These are phyloP conservation scores for Volvox reticuliferus DNA, from an alignment of 139 green algal genomes.

Conservation along the genomic window DNA sequence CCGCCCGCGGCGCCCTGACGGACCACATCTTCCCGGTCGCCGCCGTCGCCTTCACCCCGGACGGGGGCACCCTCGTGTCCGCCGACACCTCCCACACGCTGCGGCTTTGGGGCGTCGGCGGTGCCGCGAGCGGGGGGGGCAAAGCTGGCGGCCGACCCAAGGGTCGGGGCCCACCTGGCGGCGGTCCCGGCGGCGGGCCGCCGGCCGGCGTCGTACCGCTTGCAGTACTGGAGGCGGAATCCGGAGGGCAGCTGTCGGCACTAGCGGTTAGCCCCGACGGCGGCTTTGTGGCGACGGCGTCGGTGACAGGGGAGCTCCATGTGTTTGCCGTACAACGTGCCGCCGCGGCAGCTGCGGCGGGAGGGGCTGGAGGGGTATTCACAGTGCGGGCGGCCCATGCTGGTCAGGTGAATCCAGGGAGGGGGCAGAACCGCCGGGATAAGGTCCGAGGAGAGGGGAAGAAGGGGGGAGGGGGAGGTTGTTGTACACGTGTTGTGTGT, in stretches of 20 bases:
- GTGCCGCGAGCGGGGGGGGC: background rate
- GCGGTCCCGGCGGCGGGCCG: background rate
- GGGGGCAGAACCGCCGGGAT: background rate
- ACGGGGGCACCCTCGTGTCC: slow-evolving; percentile 10
- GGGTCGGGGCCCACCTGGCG: background rate
- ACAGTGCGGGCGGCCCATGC: slow-evolving; percentile 38
- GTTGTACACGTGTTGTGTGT: background rate
- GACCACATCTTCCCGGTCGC: slow-evolving; percentile 49
- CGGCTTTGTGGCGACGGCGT: slow-evolving; percentile 15
- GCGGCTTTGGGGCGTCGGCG: background rate
- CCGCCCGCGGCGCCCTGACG: slow-evolving; percentile 26
- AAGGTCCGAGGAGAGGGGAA: background rate
- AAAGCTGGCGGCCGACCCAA: slow-evolving; percentile 6
- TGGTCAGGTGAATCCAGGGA: background rate
- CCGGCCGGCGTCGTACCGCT: background rate
- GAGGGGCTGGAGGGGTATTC: background rate
- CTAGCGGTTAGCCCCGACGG: slow-evolving; percentile 39
- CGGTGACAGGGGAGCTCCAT: slow-evolving; percentile 34
- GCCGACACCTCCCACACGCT: slow-evolving; percentile 41
- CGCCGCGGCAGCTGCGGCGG: background rate
- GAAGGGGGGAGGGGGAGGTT: background rate
- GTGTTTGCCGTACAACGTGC: slow-evolving; percentile 2
- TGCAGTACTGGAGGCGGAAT: slow-evolving; percentile 18
- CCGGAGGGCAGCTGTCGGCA: slow-evolving; percentile 2
- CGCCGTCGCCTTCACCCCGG: slow-evolving; percentile 14